These are phyloP conservation scores for Clitopilus passeckerianus DNA, from an alignment of 768 basidiomycete genomes.

Conservation along the genomic window DNA sequence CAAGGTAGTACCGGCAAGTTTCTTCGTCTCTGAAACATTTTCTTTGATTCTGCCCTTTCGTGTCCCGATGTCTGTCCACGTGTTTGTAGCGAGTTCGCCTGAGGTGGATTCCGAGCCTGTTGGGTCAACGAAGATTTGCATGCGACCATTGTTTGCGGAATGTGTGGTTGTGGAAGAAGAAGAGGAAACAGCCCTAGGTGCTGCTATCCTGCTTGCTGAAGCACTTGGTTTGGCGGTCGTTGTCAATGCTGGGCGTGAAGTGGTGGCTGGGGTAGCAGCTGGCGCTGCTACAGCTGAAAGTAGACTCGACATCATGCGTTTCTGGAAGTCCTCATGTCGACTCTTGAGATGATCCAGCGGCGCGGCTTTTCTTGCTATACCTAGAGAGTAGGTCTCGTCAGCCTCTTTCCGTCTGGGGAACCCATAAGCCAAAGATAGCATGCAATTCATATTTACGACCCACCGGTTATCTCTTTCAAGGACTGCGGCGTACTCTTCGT, in stretches of 20 bases:
- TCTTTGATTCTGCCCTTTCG: constrained; percentile 78
- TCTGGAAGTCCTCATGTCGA: constrained; percentile 85
- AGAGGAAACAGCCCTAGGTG: constrained; percentile 10
- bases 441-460: constrained; percentile 13
- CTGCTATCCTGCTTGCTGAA: constrained; percentile 22
- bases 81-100: constrained; percentile 34
- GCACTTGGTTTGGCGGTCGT: constrained; percentile 31
- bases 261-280: constrained; percentile 27
- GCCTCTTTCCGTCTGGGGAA: constrained; percentile 71
- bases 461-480: constrained; percentile 82
- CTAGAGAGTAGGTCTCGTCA: constrained; percentile 85
- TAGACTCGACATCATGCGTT: constrained; percentile 71
- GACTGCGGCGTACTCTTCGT: constrained; percentile 88
- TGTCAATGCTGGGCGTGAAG: constrained; percentile 24
- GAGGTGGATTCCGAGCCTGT: constrained; percentile 43
- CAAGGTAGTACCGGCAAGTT: constrained; percentile 62
- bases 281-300: constrained; percentile 8
- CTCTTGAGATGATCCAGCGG: constrained; percentile 78
- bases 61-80: constrained; percentile 72
- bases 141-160: constrained; percentile 43
- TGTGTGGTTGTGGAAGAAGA: constrained; percentile 24
- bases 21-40: constrained; percentile 67
- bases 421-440: constrained; percentile 5
- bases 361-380: constrained; percentile 76
- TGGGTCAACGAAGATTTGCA: constrained; percentile 75